Evolutionary conservation across 495 filamentous ascomycete genomes (phyloP).

Genomic region (Geoglossum glabrum): DNA sequence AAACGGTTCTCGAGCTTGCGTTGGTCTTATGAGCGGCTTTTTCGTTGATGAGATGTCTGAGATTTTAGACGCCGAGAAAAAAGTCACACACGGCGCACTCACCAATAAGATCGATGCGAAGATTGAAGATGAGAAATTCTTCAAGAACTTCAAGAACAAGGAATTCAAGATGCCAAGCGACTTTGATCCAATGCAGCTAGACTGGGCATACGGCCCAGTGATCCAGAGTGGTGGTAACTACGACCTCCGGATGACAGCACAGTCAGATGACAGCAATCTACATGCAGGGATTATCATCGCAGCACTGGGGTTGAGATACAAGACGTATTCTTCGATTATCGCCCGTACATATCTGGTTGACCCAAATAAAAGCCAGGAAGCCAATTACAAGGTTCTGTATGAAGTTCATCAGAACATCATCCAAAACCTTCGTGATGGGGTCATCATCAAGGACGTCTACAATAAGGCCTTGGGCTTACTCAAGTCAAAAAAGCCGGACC

Average conservation of each 20-base stretch:
- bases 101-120: slow-evolving; percentile 71
- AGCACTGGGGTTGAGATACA: slow-evolving; percentile 79
- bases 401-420: slow-evolving; percentile 69
- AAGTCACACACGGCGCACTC: slow-evolving; percentile 73
- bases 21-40: slow-evolving; percentile 77
- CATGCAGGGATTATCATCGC: slow-evolving; percentile 84
- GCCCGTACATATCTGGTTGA: slow-evolving; percentile 90
- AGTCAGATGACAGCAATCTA: slow-evolving; percentile 64
- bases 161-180: slow-evolving; percentile 65
- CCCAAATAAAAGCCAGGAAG: slow-evolving; percentile 84
- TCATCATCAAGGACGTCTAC: slow-evolving; percentile 74
- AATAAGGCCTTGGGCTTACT: slow-evolving; percentile 61
- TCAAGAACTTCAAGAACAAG: slow-evolving; percentile 80
- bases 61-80: slow-evolving; percentile 85
- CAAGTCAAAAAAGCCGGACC: slow-evolving; percentile 74
- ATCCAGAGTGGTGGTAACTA: slow-evolving; percentile 92
- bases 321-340: slow-evolving; percentile 78
- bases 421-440: slow-evolving; percentile 77
- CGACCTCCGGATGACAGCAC: slow-evolving; percentile 58
- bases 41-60: slow-evolving; percentile 96
- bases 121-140: slow-evolving; percentile 83
- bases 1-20: slow-evolving; percentile 78
- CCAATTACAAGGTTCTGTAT: slow-evolving; percentile 82
- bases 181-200: slow-evolving; percentile 78
- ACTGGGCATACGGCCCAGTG: slow-evolving; percentile 82